Conservation (phyloP, 2,329 filamentous ascomycete genomes). For the Stagonosporopsis vannaccii region DNA sequence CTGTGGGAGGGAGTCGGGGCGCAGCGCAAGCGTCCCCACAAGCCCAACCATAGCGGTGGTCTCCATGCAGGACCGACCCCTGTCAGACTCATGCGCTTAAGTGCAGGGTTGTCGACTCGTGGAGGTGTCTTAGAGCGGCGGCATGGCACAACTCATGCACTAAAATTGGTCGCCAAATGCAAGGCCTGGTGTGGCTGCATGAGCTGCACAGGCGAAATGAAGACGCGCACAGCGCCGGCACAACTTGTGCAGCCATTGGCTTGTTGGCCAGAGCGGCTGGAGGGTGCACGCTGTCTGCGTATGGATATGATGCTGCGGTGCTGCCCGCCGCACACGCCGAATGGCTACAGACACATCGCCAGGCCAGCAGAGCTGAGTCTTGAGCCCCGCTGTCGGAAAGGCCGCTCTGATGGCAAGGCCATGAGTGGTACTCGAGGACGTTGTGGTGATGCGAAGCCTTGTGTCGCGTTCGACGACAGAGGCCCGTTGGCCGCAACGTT, state of each 20-base stretch:
- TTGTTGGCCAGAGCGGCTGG: slow-evolving; percentile 15
- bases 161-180: slow-evolving; percentile 42
- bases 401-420: slow-evolving; percentile 17
- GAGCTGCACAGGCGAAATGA: slow-evolving; percentile 45
- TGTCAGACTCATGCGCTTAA: slow-evolving; percentile 45
- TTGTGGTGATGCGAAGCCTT: slow-evolving; percentile 21
- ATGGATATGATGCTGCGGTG: slow-evolving; percentile 27
- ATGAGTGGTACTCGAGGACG: slow-evolving; percentile 12
- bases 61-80: slow-evolving; percentile 43
- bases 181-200: slow-evolving; percentile 41
- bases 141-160: slow-evolving; percentile 50
- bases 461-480: slow-evolving; percentile 39
- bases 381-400: slow-evolving; percentile 22
- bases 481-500: slow-evolving; percentile 20
- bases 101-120: slow-evolving; percentile 46
- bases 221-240: slow-evolving; percentile 41
- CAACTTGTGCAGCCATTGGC: slow-evolving; percentile 32
- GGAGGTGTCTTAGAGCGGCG: slow-evolving; percentile 45
- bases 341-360: slow-evolving; percentile 18
- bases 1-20: slow-evolving; percentile 44
- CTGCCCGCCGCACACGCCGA: slow-evolving; percentile 30
- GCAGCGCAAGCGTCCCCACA: slow-evolving; percentile 48
- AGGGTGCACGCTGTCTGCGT: slow-evolving; percentile 20
- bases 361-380: slow-evolving; percentile 15
- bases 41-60: slow-evolving; percentile 43